Percentiles rank a stretch among this genome's conserved stretches.
phyloP scores from a whole-genome alignment of 1,284 basidiomycete species.

The Pseudozyma tsukubaensis region DNA sequence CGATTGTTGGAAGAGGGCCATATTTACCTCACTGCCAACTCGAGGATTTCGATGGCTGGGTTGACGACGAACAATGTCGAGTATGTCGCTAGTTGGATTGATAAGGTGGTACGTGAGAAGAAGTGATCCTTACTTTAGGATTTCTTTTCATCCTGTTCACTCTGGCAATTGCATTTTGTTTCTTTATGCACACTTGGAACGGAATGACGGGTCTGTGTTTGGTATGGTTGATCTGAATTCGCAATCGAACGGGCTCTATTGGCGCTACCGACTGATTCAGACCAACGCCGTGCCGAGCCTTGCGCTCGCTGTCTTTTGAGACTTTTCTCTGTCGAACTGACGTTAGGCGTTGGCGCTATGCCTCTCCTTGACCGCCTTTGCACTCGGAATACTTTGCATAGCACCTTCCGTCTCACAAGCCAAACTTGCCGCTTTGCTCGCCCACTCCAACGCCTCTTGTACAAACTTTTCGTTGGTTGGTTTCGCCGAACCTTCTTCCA shows the following conservation, averaged over 20 bases:
- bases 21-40: constrained; percentile 87
- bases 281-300: no score
- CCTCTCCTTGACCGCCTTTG: constrained; percentile 50
- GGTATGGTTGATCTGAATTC: background rate
- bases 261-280: no score
- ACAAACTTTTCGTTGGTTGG: constrained; percentile 25
- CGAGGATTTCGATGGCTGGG: constrained; percentile 89
- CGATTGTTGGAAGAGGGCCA: constrained; percentile 81
- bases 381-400: constrained; percentile 63
- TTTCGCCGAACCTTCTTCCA: constrained; percentile 7
- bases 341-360: background rate
- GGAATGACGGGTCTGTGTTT: background rate
- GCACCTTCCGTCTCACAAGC: constrained; percentile 65
- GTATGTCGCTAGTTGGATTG: constrained; percentile 66
- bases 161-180: constrained; percentile 23
- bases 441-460: constrained; percentile 42
- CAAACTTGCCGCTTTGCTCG: constrained; percentile 57
- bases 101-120: constrained; percentile 61
- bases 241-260: background rate
- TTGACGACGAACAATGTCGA: constrained; percentile 80
- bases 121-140: constrained; percentile 15
- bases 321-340: no score
- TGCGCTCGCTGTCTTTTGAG: no score
- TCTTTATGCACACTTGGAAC: background rate
- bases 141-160: background rate